phyloP scores from a whole-genome alignment of 768 basidiomycete species.

The Podaxis carcinomalis region DNA sequence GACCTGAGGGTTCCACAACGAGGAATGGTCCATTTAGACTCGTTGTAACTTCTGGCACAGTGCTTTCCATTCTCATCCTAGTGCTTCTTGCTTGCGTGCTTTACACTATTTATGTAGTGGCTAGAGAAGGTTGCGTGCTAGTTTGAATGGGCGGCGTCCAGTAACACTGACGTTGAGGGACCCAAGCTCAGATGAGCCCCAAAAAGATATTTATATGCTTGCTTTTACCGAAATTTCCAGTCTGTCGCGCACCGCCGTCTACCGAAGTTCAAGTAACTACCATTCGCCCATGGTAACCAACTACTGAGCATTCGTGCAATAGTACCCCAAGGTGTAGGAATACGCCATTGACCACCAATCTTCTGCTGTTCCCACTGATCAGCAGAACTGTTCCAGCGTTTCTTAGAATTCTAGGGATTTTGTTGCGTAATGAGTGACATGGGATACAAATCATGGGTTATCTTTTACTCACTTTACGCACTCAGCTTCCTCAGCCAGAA shows the following conservation, averaged over 20 bases:
- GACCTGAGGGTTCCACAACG: too few relatives aligned
- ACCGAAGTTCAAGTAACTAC: not conserved
- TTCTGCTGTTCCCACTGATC: not conserved
- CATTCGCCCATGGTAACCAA: not conserved
- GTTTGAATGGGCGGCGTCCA: not conserved
- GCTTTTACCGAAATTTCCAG: not conserved
- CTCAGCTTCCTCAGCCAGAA: not conserved
- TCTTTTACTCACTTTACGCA: not conserved
- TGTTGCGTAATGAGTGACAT: conserved; percentile 2
- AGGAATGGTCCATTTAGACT: not conserved
- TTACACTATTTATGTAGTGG: not conserved
- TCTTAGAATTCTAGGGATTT: not conserved
- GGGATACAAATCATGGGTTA: not conserved
- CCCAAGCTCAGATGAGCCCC: not conserved
- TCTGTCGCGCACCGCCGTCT: not conserved
- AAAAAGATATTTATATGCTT: not conserved
- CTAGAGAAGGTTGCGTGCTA: not conserved
- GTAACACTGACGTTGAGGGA: not conserved
- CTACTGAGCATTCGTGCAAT: not conserved
- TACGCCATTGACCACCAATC: not conserved
- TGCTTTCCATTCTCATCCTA: not conserved
- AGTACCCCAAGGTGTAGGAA: not conserved
- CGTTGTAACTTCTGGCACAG: not conserved
- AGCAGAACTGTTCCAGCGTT: not conserved
- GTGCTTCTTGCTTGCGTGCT: not conserved